Percentiles rank a stretch among this genome's conserved stretches.
These are phyloP conservation scores for Dactylonectria estremocensis DNA, from an alignment of 2,329 filamentous ascomycete genomes.

Conservation along the genomic window DNA sequence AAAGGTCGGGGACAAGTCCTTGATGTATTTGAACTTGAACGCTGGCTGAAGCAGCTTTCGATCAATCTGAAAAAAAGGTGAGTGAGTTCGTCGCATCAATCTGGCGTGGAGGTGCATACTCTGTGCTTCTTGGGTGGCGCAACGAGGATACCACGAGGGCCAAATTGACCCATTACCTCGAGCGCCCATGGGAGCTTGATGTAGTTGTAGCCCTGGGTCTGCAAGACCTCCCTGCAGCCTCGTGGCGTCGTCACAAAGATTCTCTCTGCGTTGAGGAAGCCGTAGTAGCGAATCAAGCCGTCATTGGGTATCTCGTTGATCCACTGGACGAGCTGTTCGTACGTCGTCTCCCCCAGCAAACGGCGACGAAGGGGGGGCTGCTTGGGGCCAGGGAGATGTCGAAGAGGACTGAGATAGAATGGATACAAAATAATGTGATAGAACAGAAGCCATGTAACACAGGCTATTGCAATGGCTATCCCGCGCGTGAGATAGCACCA, in stretches of 20 bases:
- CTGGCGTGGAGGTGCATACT: slow-evolving; percentile 1
- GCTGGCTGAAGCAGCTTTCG: slow-evolving; percentile 30
- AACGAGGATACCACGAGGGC: slow-evolving; percentile 26
- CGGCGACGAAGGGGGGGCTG: slow-evolving; percentile 18
- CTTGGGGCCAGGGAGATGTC: slow-evolving; percentile 27
- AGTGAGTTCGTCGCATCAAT: not conserved
- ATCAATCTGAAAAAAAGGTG: slow-evolving; percentile 20
- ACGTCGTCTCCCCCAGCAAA: slow-evolving; percentile 25
- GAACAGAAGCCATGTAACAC: slow-evolving; percentile 58
- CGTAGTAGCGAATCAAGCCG: slow-evolving; percentile 26
- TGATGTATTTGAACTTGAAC: slow-evolving; percentile 27
- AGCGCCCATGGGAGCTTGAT: slow-evolving; percentile 34
- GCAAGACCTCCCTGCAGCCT: slow-evolving; percentile 23
- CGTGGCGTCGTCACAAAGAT: slow-evolving; percentile 19
- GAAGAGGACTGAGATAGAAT: slow-evolving; percentile 34
- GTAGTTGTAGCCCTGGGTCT: slow-evolving; percentile 29
- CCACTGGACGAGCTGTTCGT: slow-evolving; percentile 27
- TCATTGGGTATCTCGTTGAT: slow-evolving; percentile 31
- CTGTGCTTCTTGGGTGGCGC: slow-evolving; percentile 28
- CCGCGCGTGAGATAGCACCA: slow-evolving; percentile 70
- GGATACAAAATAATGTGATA: slow-evolving; percentile 30
- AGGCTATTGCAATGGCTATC: slow-evolving; percentile 66
- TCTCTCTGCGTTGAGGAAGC: slow-evolving; percentile 20
- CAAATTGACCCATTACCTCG: slow-evolving; percentile 33
- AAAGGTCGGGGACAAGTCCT: slow-evolving; percentile 18